These are phyloP conservation scores for Tricholoma saponaceum DNA, from an alignment of 768 basidiomycete species.

Conservation along the genomic window DNA sequence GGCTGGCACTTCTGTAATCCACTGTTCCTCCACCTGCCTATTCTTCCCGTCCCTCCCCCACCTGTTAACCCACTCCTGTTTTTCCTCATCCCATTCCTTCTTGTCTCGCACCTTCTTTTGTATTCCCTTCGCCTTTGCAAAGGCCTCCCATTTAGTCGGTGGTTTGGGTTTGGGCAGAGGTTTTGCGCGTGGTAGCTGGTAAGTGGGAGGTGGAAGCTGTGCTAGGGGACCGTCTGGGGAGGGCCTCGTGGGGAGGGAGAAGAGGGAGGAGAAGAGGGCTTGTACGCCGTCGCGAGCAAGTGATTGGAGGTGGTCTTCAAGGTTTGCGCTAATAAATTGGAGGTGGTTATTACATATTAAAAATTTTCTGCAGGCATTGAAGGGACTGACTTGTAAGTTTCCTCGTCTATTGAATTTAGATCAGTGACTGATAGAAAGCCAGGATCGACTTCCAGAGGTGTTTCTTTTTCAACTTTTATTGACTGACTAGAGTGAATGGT, in stretches of 20 bases:
- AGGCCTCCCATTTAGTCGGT: constrained; percentile 94
- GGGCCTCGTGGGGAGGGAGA: constrained; percentile 71
- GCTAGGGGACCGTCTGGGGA: constrained; percentile 83
- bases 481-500: constrained; percentile 46
- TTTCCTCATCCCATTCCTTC: constrained; percentile 92
- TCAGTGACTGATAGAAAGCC: constrained; percentile 87
- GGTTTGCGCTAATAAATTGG: constrained; percentile 50
- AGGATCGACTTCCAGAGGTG: constrained; percentile 74
- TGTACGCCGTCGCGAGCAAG: constrained; percentile 83
- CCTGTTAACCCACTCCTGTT: constrained; percentile 85
- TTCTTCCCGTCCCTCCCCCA: constrained; percentile 94
- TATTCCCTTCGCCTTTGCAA: constrained; percentile 93
- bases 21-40: constrained; percentile 79
- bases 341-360: neutral
- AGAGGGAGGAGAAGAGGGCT: constrained; percentile 73
- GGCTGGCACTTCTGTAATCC: constrained; percentile 87
- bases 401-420: constrained; percentile 79
- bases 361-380: neutral
- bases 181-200: constrained; percentile 83
- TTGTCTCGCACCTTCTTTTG: constrained; percentile 72
- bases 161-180: constrained; percentile 91
- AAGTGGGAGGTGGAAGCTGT: constrained; percentile 72
- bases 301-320: constrained; percentile 76
- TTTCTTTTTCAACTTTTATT: constrained; percentile 71
- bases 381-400: constrained; percentile 70